These are phyloP conservation scores for Rhizopogon rudus DNA, from an alignment of 768 basidiomycete species.

Conservation along the genomic window DNA sequence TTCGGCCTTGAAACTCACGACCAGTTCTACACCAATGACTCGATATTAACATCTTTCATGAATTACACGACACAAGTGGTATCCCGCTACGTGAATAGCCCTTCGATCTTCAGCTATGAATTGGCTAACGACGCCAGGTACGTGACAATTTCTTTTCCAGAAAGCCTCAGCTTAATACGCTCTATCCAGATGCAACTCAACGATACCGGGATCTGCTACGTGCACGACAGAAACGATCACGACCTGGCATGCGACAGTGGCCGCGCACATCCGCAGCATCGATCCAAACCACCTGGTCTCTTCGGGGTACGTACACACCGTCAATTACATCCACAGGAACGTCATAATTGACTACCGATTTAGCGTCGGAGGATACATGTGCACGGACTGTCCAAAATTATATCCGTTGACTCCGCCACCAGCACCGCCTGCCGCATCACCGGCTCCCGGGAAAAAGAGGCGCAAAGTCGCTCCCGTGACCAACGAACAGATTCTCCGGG, in stretches of 20 bases:
- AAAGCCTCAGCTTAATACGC: not conserved
- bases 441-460: conserved; percentile 34
- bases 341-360: conserved; percentile 11
- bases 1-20: conserved; percentile 42
- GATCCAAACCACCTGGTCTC: conserved; percentile 65
- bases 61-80: conserved; percentile 55
- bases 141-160: not conserved
- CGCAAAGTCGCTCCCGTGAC: conserved; percentile 37
- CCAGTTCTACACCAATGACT: conserved; percentile 51
- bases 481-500: conserved; percentile 40
- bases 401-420: conserved; percentile 35
- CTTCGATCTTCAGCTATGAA: conserved; percentile 55
- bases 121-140: conserved; percentile 65
- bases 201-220: conserved; percentile 32
- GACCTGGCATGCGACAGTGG: conserved; percentile 46
- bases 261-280: conserved; percentile 36
- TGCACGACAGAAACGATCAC: conserved; percentile 55
- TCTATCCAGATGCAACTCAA: conserved; percentile 49
- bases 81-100: conserved; percentile 47
- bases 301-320: conserved; percentile 42
- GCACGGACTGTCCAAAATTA: conserved; percentile 50
- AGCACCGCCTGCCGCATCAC: conserved; percentile 37
- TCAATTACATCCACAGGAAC: not conserved
- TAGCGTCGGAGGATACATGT: conserved; percentile 53
- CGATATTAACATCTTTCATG: conserved; percentile 45